phyloP scores from a whole-genome alignment of 331 rosid species.

The Quercus phellos region DNA sequence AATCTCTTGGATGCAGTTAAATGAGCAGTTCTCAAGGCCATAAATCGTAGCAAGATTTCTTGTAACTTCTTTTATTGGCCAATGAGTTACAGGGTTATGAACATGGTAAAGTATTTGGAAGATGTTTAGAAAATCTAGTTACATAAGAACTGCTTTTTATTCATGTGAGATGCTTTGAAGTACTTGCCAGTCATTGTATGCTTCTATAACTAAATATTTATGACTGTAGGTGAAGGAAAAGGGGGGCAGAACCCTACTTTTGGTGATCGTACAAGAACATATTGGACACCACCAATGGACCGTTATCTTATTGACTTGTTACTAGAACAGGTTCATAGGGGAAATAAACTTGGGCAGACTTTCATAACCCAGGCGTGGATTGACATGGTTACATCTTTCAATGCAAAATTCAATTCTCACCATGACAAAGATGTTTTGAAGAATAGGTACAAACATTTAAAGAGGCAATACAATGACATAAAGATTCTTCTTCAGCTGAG shows the following conservation, averaged over 20 bases:
- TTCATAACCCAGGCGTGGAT: slow-evolving; percentile 71
- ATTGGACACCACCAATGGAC: slow-evolving; percentile 83
- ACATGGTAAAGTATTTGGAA: slow-evolving; percentile 1
- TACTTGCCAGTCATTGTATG: slow-evolving; percentile 1
- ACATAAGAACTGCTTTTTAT: not conserved
- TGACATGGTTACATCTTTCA: slow-evolving; percentile 55
- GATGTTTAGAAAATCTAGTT: not conserved
- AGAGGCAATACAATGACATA: slow-evolving; percentile 63
- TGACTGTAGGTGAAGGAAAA: slow-evolving; percentile 45
- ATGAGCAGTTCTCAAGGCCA: not conserved
- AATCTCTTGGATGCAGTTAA: not conserved
- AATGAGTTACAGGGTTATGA: not conserved
- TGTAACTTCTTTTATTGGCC: not conserved
- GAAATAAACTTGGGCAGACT: slow-evolving; percentile 63
- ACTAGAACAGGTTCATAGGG: slow-evolving; percentile 53
- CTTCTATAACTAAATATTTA: not conserved
- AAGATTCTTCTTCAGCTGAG: slow-evolving; percentile 48
- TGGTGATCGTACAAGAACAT: slow-evolving; percentile 70
- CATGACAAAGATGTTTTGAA: slow-evolving; percentile 74
- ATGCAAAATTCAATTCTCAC: slow-evolving; percentile 50
- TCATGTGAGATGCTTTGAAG: not conserved
- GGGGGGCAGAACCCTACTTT: slow-evolving; percentile 28
- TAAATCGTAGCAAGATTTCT: not conserved
- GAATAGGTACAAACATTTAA: slow-evolving; percentile 66
- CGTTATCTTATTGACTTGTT: slow-evolving; percentile 59